Percentiles rank a stretch among this genome's conserved stretches.
Evolutionary conservation across 371 early-diverging fungal species (phyloP).

Genomic region (Mortierella sp.): DNA sequence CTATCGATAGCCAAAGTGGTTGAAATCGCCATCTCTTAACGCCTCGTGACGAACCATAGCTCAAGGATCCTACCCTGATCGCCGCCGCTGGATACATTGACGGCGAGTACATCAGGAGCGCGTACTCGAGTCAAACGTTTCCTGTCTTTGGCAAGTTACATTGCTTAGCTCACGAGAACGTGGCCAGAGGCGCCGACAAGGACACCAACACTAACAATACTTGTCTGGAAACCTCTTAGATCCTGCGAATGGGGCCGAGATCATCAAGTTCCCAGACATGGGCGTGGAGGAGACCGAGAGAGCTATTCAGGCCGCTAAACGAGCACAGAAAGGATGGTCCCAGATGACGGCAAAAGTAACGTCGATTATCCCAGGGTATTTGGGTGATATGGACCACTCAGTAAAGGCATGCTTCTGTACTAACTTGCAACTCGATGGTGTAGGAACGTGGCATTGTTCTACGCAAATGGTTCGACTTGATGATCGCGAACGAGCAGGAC

Average conservation of each 20-base stretch:
- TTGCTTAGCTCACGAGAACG: too few relatives aligned
- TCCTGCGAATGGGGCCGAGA: slow-evolving; percentile 74
- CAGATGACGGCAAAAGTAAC: slow-evolving; percentile 68
- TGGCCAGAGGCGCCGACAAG: too few relatives aligned
- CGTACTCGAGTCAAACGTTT: slow-evolving; percentile 21
- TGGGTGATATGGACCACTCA: too few relatives aligned
- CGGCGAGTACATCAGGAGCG: slow-evolving; percentile 8
- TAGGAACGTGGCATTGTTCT: slow-evolving; percentile 71
- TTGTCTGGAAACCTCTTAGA: slow-evolving; percentile 48
- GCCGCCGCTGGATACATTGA: slow-evolving; percentile 26
- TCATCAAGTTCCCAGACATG: slow-evolving; percentile 78
- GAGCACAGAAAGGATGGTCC: slow-evolving; percentile 73
- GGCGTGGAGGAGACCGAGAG: slow-evolving; percentile 63
- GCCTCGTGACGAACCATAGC: slow-evolving; percentile 5
- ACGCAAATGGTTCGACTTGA: slow-evolving; percentile 76
- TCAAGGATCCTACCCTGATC: slow-evolving; percentile 35
- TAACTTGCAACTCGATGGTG: too few relatives aligned
- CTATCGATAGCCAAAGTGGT: too few relatives aligned
- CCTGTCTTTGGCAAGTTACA: slow-evolving; percentile 28
- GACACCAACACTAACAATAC: not conserved
- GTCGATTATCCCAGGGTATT: too few relatives aligned
- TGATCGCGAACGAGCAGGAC: slow-evolving; percentile 76
- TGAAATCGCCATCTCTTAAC: too few relatives aligned
- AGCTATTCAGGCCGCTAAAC: slow-evolving; percentile 70
- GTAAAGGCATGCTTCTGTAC: not conserved